Base-by-base conservation (phyloP, 2,329 filamentous ascomycete genomes). In the Didymella pomorum region DNA sequence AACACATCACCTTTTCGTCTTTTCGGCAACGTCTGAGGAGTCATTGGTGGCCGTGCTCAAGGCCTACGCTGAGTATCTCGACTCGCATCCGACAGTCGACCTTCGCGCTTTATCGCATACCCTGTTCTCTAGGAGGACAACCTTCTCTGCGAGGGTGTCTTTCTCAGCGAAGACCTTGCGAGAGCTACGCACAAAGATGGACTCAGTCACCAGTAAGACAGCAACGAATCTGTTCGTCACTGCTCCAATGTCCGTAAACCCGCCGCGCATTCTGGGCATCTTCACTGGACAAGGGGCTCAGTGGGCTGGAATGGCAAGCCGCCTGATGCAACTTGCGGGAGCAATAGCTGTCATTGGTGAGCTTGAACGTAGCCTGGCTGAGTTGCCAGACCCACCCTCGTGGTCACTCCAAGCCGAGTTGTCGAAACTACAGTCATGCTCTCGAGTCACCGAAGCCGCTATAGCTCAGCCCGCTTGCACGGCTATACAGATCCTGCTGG, bases 211-310 rank as follows among this genome's bases (percentile, higher is more conserved):
- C 23, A 11, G 7, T 2, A 0, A 4, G 20, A 6, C 16, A 4
- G 6, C 4, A n/a, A n/a, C n/a, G n/a, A n/a, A n/a, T n/a, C n/a
- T n/a, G n/a, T n/a, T n/a, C n/a, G n/a, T n/a, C n/a, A n/a, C n/a
- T n/a, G n/a, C n/a, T n/a, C n/a, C n/a, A n/a, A n/a, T n/a, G n/a
- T n/a, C n/a, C n/a, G n/a, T n/a, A n/a, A n/a, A n/a, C n/a, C n/a
- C n/a, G n/a, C 14, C 14, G 4, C 43, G 31, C 1, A 49, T 58
- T 10, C 26, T 61, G 3, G 59, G 59, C 1, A 56, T 72, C 10
- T 74, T 71, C 48, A 72, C 70, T 7, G 71, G 71, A 5, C 71
- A 74, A 50, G 70, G 70, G 23, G 70, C 69, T 2, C 71, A 74
- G 35, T 74, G 67, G 66, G n/a, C 41, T 2, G 45, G 41, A 12